A percentile compares a stretch with the other conserved stretches of the same genome.
phyloP scores from a whole-genome alignment of 805 yeast genomes.

The Torulaspora gathmanii region DNA sequence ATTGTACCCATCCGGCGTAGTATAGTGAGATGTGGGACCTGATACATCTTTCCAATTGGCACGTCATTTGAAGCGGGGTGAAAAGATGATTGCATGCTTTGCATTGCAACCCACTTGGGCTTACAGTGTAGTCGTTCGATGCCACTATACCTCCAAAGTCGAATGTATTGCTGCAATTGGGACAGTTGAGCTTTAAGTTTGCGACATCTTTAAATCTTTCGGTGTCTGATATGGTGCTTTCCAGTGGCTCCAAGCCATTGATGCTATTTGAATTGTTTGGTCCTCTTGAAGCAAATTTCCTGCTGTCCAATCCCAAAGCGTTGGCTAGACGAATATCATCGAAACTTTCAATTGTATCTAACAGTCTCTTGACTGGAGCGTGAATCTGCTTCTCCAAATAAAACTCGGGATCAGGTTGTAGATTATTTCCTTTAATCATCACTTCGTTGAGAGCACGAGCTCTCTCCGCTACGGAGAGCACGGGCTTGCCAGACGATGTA shows the following conservation, averaged over 20 bases:
- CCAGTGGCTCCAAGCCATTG: slow-evolving; percentile 63
- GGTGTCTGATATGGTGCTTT: slow-evolving; percentile 70
- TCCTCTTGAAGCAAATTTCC: slow-evolving; percentile 46
- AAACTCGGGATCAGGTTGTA: slow-evolving; percentile 68
- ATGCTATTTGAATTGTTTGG: slow-evolving; percentile 26
- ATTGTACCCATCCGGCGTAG: slow-evolving; percentile 79
- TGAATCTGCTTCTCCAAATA: slow-evolving; percentile 85
- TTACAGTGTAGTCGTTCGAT: slow-evolving; percentile 55
- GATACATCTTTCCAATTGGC: slow-evolving; percentile 71
- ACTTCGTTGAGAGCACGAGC: slow-evolving; percentile 81
- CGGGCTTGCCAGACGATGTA: slow-evolving; percentile 7
- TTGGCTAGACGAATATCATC: slow-evolving; percentile 75
- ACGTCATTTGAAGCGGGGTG: slow-evolving; percentile 50
- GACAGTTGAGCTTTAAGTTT: slow-evolving; percentile 53
- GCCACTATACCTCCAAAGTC: slow-evolving; percentile 70
- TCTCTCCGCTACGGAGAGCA: slow-evolving; percentile 58
- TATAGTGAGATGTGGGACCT: slow-evolving; percentile 67
- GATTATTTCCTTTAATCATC: slow-evolving; percentile 44
- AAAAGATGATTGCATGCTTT: slow-evolving; percentile 51
- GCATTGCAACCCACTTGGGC: slow-evolving; percentile 70
- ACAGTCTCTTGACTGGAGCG: slow-evolving; percentile 83
- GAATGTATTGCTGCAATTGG: slow-evolving; percentile 53
- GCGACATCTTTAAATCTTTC: slow-evolving; percentile 73
- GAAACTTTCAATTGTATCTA: slow-evolving; percentile 81
- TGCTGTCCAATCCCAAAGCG: slow-evolving; percentile 71